phyloP scores from a whole-genome alignment of 2,329 filamentous ascomycete genomes.

The Coccinonectria pachysandricola region DNA sequence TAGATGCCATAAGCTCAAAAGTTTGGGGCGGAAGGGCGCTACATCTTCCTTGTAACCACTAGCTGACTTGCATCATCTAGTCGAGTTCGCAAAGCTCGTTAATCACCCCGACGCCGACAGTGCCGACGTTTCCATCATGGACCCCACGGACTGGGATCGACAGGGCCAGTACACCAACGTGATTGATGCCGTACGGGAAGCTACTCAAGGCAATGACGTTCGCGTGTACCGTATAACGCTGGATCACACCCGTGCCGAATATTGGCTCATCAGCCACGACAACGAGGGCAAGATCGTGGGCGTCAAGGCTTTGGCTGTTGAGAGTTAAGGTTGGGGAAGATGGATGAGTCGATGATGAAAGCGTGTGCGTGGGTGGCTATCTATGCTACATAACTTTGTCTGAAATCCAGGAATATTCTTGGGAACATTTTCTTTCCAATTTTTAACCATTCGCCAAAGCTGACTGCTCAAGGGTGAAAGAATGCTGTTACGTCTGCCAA shows the following conservation, averaged over 20 bases:
- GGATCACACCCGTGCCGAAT: constrained; percentile 58
- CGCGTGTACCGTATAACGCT: constrained; percentile 63
- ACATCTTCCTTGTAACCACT: neutral
- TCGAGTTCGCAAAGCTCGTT: constrained; percentile 60
- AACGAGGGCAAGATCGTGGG: constrained; percentile 61
- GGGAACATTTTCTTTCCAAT: no score
- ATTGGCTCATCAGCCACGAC: constrained; percentile 64
- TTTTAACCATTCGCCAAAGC: no score
- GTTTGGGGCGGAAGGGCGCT: no score
- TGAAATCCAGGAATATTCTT: no score
- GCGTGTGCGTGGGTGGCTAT: no score
- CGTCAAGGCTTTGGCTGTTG: constrained; percentile 66
- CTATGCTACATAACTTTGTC: no score
- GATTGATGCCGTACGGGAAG: constrained; percentile 57
- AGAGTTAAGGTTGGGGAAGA: no score
- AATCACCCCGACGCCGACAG: constrained; percentile 42
- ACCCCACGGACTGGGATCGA: constrained; percentile 62
- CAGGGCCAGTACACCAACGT: constrained; percentile 59
- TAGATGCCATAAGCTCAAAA: no score
- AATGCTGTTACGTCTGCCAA: no score
- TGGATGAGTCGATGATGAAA: no score
- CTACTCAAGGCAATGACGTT: constrained; percentile 54
- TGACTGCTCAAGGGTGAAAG: no score
- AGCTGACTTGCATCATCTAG: constrained; percentile 29
- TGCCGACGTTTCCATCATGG: constrained; percentile 53